Evolutionary conservation across 2,329 filamentous ascomycete species (phyloP), one percentile per base, ranked within the genome.

Genomic region (Gnomoniopsis sp.): DNA sequence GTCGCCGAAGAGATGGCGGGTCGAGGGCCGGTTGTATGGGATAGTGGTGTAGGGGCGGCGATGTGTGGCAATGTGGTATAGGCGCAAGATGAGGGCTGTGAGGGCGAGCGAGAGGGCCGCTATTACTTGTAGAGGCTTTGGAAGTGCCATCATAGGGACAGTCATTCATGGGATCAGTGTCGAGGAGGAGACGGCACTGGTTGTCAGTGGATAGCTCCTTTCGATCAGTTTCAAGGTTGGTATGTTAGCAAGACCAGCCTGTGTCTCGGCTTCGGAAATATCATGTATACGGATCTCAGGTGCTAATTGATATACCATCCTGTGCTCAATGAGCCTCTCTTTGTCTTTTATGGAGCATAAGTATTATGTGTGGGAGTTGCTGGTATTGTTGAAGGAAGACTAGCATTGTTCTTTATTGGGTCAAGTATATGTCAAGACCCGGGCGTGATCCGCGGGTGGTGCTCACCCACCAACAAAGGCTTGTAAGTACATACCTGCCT

Each of bases 1-100:
- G 56, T 61, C 59, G 49, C 56, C 57, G 22, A 59, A 59, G 52
- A 56, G 56, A 36, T 47, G 57, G 60, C 53, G 53, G 23, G 60
- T 59, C 60, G 57, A 56, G 53, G 34, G 49, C 21, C n/a, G 57
- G 53, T 49, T 54, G 60, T 56, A 57, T 3, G 53, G 60, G 57
- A 62, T 62, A 47, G 51, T 57, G 14, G 22, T 48, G 53, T 47
- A 36, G 14, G 53, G 60, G 57, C 49, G 53, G 36, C 57, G 57
- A 33, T 52, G 60, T 49, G 34, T 56, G 21, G 59, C 59, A 59
- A 34, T 52, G 22, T 49, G 46, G 38, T 41, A 57, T 36, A 51
- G 53, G 38, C 22, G 51, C 36, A 55, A 22, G 44, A 59, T 30
- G 7, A 51, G n/a, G 36, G 33, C 55, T 17, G 48, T 23, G 30